Conservation (phyloP, 192 early-diverging fungal genomes). For the Dispira parvispora region DNA sequence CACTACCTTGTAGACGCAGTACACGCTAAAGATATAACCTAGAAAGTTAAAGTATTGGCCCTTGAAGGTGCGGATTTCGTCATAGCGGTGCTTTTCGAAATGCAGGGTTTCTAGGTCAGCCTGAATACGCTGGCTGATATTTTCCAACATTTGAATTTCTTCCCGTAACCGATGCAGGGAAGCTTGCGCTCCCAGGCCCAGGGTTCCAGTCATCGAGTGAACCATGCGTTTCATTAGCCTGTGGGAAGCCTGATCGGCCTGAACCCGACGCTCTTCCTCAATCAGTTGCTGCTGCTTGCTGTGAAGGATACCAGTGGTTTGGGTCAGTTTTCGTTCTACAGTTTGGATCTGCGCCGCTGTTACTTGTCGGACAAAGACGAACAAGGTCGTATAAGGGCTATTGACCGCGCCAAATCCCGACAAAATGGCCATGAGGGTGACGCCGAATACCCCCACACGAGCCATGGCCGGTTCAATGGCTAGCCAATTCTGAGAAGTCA, state of each 20-base stretch:
- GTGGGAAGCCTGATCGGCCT: neutral
- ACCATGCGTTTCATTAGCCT: conserved; percentile 19
- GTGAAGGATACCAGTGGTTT: conserved; percentile 43
- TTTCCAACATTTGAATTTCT: conserved; percentile 33
- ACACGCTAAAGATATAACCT: conserved; percentile 72
- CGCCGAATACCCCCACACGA: conserved; percentile 75
- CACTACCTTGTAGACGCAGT: conserved; percentile 79
- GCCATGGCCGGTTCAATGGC: conserved; percentile 58
- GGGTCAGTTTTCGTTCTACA: conserved; percentile 49
- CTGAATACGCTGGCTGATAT: conserved; percentile 49
- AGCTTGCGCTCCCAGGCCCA: conserved; percentile 9
- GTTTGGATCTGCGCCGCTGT: conserved; percentile 25
- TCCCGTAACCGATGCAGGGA: conserved; percentile 19
- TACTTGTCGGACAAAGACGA: conserved; percentile 57
- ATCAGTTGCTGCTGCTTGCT: conserved; percentile 45
- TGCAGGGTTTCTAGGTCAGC: conserved; percentile 68
- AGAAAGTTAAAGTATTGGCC: conserved; percentile 68
- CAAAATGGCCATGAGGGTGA: conserved; percentile 80
- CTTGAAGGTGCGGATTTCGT: conserved; percentile 46
- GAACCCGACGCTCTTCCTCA: conserved; percentile 13
- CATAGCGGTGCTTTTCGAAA: conserved; percentile 44
- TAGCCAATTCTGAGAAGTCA: conserved; percentile 19
- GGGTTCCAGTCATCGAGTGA: conserved; percentile 14
- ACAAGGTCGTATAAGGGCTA: conserved; percentile 72
- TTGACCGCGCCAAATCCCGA: conserved; percentile 93